Evolutionary conservation across 305 asterid genomes (phyloP).

Genomic region (Salvia sclarea): DNA sequence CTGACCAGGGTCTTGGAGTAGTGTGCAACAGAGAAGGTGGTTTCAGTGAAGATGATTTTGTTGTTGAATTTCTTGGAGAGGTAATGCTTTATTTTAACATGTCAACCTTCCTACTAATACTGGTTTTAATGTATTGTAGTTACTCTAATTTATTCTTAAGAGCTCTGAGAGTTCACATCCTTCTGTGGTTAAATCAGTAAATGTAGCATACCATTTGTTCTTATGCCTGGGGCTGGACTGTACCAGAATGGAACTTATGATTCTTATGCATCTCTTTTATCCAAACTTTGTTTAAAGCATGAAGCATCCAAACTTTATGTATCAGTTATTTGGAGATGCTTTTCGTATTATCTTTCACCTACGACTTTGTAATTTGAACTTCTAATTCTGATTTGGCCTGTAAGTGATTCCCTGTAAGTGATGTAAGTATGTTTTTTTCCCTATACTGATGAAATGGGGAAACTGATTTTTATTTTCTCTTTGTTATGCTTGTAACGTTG

Average conservation of each 20-base stretch:
- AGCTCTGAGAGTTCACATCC: not conserved
- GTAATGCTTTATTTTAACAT: constrained; percentile 42
- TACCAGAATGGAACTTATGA: not conserved
- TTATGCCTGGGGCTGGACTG: not conserved
- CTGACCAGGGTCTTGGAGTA: constrained; percentile 94
- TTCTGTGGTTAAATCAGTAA: constrained; percentile 13
- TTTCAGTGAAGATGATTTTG: constrained; percentile 87
- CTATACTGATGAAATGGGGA: not conserved
- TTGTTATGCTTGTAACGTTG: constrained; percentile 18
- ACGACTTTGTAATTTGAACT: not conserved
- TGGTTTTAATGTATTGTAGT: constrained; percentile 6
- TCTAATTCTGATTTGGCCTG: not conserved
- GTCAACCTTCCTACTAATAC: not conserved
- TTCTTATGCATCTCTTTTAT: not conserved
- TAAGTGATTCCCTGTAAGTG: not conserved
- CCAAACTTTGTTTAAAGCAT: too few relatives aligned
- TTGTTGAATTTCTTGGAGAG: constrained; percentile 99
- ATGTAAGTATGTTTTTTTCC: constrained; percentile 3
- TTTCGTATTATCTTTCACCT: not conserved
- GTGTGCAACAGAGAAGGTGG: constrained; percentile 98
- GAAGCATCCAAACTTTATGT: too few relatives aligned
- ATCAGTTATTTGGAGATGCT: not conserved
- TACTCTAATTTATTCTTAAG: constrained; percentile 22
- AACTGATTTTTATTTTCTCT: not conserved
- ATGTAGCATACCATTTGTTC: not conserved